Evolutionary conservation across 148 eudicot species (phyloP), one percentile per base, ranked within the genome.

Genomic region (Persicaria maculosa): DNA sequence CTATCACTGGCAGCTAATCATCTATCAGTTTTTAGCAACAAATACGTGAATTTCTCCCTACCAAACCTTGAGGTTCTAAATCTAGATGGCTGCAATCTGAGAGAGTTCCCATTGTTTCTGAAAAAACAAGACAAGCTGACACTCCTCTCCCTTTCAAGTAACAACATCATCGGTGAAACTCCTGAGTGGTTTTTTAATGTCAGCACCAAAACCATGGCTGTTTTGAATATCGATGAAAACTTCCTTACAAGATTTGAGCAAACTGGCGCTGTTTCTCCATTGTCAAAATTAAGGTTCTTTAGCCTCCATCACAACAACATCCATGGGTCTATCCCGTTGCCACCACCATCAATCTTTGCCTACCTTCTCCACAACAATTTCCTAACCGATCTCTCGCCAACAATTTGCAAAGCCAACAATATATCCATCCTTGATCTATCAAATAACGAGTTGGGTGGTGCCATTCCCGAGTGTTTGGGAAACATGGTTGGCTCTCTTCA

Each of bases 1-100:
- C 84, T 87, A 31, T 82, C 85, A 22, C 88, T 85, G 70, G 81
- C 86, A 2, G 22, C 61, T 65, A 87, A 87, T 61, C 79, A 73
- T 50, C 52, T 87, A 47, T 65, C 77, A 10, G 58, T 87, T 47
- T 54, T 70, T 17, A 50, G 17, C 52, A 68, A 43, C 47, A 36
- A 4, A 14, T 76, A 9, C 7, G 65, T 19, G 9, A 50, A 36
- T 20, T 3, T 45, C 9, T 45, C 72, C 40, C 74, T 79, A 59
- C 86, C 88, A 25, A 73, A 73, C 59, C 69, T 87, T 40, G 62
- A 47, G 4, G 19, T 61, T 1, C 72, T 87, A 9, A 57, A 22
- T 47, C 78, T 87, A 8, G 79, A 74, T 65, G 72, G 82, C 2
- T 87, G 88, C 76, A 76, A 79, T 9, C 48, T 85, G 69, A 10